These are phyloP conservation scores for Acanthamoeba culbertsoni DNA, from an alignment of 208 protist species.

Conservation along the genomic window DNA sequence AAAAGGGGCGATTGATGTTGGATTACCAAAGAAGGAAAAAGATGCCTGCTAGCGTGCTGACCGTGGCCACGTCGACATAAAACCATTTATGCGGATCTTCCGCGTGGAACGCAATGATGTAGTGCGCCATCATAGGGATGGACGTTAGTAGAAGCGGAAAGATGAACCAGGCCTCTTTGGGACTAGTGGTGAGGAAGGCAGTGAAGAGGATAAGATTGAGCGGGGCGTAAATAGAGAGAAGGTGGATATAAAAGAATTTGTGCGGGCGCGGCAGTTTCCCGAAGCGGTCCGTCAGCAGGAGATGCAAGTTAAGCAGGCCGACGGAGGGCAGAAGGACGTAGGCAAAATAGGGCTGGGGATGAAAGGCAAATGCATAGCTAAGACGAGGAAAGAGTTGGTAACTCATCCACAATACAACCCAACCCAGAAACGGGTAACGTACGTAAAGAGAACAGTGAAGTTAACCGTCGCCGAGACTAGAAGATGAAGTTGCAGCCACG, in stretches of 20 bases:
- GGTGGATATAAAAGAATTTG: slow-evolving; percentile 42
- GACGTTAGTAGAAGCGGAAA: slow-evolving; percentile 45
- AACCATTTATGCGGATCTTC: slow-evolving; percentile 46
- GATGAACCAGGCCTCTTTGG: slow-evolving; percentile 29
- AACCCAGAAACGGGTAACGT: neutral
- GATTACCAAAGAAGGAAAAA: slow-evolving; percentile 53
- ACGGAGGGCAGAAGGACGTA: slow-evolving; percentile 40
- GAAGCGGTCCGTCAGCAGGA: neutral
- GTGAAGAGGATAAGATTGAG: slow-evolving; percentile 29
- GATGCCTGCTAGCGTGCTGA: neutral
- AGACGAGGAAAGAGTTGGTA: too few species aligned
- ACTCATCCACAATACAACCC: too few species aligned
- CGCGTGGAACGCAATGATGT: slow-evolving; percentile 30
- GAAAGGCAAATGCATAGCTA: slow-evolving; percentile 24
- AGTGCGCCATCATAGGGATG: slow-evolving; percentile 4
- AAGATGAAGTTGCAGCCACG: neutral
- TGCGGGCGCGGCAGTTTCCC: neutral
- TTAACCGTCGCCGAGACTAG: slow-evolving; percentile 23
- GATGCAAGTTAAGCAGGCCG: neutral
- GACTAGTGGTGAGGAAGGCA: neutral
- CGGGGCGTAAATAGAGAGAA: slow-evolving; percentile 1
- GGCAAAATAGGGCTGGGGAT: slow-evolving; percentile 1
- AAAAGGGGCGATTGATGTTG: too few species aligned
- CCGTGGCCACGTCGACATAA: neutral
- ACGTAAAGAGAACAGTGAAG: neutral